phyloP scores from a whole-genome alignment of 371 early-diverging fungal species.

The Mortierella polycephala region DNA sequence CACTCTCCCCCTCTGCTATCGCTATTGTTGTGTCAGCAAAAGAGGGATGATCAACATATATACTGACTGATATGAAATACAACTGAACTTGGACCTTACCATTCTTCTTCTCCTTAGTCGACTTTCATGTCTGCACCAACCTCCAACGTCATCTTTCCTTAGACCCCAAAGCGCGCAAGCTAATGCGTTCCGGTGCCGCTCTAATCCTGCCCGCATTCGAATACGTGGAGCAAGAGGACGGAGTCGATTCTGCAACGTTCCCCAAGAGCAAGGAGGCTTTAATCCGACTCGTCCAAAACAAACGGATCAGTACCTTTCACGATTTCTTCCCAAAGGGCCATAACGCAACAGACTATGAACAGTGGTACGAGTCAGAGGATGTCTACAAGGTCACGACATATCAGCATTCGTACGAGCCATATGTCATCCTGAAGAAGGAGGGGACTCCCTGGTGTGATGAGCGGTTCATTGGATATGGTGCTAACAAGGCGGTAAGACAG shows the following conservation, averaged over 20 bases:
- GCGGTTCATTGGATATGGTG: constrained; percentile 75
- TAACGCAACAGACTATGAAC: constrained; percentile 68
- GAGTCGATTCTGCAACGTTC: constrained; percentile 65
- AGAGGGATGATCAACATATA: background rate
- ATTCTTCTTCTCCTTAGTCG: constrained; percentile 51
- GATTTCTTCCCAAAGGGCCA: constrained; percentile 68
- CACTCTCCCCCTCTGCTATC: background rate
- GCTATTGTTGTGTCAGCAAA: background rate
- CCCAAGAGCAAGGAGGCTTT: constrained; percentile 63
- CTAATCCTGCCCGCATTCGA: constrained; percentile 76
- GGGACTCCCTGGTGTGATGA: constrained; percentile 77
- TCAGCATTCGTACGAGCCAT: constrained; percentile 75
- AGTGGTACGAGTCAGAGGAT: constrained; percentile 62
- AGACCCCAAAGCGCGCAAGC: constrained; percentile 54
- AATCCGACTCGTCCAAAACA: constrained; percentile 54
- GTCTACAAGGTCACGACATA: constrained; percentile 69
- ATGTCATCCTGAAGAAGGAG: constrained; percentile 71
- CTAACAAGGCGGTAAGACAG: constrained; percentile 65
- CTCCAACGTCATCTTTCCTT: constrained; percentile 59
- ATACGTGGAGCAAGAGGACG: constrained; percentile 65
- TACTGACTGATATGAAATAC: no score
- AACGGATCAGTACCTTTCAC: constrained; percentile 70
- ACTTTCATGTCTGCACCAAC: constrained; percentile 74
- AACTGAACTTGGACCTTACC: no score
- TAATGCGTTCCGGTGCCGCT: constrained; percentile 60